Base-by-base conservation (phyloP, 176 grass and related monocot genomes). In the Puya raimondii region DNA sequence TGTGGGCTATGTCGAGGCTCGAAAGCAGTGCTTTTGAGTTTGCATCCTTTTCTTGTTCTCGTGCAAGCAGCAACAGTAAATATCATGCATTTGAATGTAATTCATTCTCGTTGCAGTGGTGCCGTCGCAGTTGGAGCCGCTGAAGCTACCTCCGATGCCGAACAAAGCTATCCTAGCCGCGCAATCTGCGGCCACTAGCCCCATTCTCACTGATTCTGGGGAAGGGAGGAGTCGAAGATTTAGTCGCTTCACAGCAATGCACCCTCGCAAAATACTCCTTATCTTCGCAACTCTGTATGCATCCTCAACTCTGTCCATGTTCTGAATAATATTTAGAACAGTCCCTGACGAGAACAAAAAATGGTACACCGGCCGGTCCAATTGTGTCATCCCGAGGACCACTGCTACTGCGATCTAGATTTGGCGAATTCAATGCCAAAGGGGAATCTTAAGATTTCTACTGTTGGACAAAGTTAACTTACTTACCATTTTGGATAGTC, bases 271-370 rank as follows among this genome's bases (percentile, higher is more conserved):
- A 88, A 93, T 99, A 14, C 78, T 93, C 57, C 87, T 99, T 23
- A 75, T 99, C 22, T 99, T 99, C 67, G 94, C 89, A 22, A 93
- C 90, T 20, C 48, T 99, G 94, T 93, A 86, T 91, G 94, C 75
- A 20, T n/a, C 56, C 16, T 61, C 17, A 61, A 20, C 2, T 61
- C 22, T 61, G 33, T 21, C 7, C 21, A 22, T 20, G 17, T 61
- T 61, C 21, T 11, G 53, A 18, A 61, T 61, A 61, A 10, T 11
- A 61, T 21, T 22, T 18, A 18, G 9, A 61, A 0, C 10, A 16
- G n/a, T 61, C 56, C 21, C 56, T n/a, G n/a, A 20, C 56, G 4
- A 18, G 17, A 16, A 61, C 17, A 1, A 22, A 61, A 59, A 61
- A 20, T 61, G 56, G 17, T 18, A 9, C 10, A 10, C 10, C 15